These are phyloP conservation scores for Backusella mclennaniae DNA, from an alignment of 192 early-diverging fungal genomes.

Conservation along the genomic window DNA sequence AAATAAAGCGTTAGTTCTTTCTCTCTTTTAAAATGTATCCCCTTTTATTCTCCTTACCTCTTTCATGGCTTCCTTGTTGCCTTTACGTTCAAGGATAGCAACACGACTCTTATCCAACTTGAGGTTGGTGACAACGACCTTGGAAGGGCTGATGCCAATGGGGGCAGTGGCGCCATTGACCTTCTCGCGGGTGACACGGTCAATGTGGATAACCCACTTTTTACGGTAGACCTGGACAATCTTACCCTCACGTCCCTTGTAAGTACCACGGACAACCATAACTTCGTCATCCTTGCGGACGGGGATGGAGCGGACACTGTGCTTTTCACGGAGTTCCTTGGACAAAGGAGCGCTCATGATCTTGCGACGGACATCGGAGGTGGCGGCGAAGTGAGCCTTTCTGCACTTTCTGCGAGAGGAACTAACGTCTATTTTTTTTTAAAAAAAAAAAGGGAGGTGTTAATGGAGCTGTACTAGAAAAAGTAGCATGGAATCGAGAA, in stretches of 20 bases:
- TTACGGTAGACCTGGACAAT: conserved; percentile 49
- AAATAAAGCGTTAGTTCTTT: no score
- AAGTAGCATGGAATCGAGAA: no score
- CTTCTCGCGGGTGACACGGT: conserved; percentile 96
- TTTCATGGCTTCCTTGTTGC: conserved; percentile 36
- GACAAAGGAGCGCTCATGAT: conserved; percentile 87
- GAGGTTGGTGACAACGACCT: conserved; percentile 94
- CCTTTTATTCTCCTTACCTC: conserved; percentile 19
- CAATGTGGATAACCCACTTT: conserved; percentile 92
- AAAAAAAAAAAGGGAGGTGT: neutral
- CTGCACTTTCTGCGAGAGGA: conserved; percentile 90
- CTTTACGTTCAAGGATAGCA: conserved; percentile 89
- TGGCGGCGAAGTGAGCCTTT: conserved; percentile 99
- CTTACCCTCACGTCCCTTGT: conserved; percentile 98
- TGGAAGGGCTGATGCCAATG: conserved; percentile 96
- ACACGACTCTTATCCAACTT: conserved; percentile 97
- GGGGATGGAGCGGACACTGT: conserved; percentile 93
- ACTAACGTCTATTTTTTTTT: conserved; percentile 64
- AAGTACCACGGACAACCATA: conserved; percentile 87
- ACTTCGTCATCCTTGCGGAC: conserved; percentile 99
- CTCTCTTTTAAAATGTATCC: no score
- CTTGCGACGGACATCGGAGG: conserved; percentile 89
- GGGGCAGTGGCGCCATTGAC: conserved; percentile 90
- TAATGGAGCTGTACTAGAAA: neutral
- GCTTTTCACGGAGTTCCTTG: conserved; percentile 65